These are phyloP conservation scores for Xylaria intraflava DNA, from an alignment of 495 filamentous ascomycete species.

Conservation along the genomic window DNA sequence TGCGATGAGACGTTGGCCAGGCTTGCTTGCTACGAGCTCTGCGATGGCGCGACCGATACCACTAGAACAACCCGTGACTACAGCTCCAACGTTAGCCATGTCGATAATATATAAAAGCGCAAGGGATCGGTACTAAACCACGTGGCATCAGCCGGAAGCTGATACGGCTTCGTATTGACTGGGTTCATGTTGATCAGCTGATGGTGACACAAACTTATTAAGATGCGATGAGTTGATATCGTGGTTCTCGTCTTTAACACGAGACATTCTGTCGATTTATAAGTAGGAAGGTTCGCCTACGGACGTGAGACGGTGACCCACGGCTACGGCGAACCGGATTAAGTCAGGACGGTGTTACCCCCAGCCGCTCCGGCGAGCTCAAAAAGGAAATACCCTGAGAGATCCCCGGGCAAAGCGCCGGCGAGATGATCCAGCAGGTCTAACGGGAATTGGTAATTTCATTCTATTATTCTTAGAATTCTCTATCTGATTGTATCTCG, in stretches of 20 bases:
- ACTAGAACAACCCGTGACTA: slow-evolving; percentile 42
- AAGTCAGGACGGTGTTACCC: too few species aligned
- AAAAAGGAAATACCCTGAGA: too few species aligned
- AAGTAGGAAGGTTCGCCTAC: too few species aligned
- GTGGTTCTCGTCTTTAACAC: background rate
- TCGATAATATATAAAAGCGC: background rate
- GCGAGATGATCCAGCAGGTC: too few species aligned
- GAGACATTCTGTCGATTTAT: too few species aligned
- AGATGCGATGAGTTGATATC: background rate
- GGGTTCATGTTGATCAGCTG: slow-evolving; percentile 16
- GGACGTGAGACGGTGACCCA: too few species aligned
- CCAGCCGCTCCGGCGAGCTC: too few species aligned
- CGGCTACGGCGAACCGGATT: too few species aligned
- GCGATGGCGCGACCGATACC: slow-evolving; percentile 39
- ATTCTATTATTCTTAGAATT: too few species aligned
- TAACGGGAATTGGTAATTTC: too few species aligned
- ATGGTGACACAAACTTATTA: background rate
- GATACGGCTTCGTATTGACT: slow-evolving; percentile 30
- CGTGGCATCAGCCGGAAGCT: slow-evolving; percentile 35
- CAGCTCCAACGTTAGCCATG: background rate
- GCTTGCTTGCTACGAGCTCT: slow-evolving; percentile 25
- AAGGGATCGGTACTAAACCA: slow-evolving; percentile 37
- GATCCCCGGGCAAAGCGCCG: too few species aligned
- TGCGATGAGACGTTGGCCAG: slow-evolving; percentile 39
- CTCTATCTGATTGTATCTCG: too few species aligned